phyloP scores from a whole-genome alignment of 2,329 filamentous ascomycete species.

The Lecanicillium sp. region DNA sequence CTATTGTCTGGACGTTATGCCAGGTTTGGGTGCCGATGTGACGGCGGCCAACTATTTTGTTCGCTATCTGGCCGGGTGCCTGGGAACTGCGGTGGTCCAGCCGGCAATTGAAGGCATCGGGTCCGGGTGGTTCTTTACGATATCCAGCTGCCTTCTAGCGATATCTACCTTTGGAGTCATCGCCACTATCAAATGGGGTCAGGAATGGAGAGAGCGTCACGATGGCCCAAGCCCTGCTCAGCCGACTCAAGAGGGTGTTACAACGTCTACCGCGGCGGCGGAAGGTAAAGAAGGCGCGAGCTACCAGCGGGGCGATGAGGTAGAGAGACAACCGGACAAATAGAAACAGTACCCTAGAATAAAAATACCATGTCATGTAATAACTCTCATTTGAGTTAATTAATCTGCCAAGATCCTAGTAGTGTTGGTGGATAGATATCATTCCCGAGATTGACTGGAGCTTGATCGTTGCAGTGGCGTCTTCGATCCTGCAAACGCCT shows the following conservation, averaged over 20 bases:
- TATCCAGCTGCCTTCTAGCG: slow-evolving; percentile 34
- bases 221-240: background rate
- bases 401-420: no score
- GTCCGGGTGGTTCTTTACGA: slow-evolving; percentile 74
- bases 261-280: no score
- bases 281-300: no score
- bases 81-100: slow-evolving; percentile 62
- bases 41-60: slow-evolving; percentile 74
- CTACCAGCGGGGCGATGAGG: no score
- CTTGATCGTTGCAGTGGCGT: no score
- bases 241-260: background rate
- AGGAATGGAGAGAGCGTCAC: slow-evolving; percentile 26
- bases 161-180: slow-evolving; percentile 26
- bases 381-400: no score
- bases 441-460: no score
- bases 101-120: slow-evolving; percentile 68
- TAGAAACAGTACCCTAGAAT: no score
- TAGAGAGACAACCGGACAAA: no score
- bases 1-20: slow-evolving; percentile 79
- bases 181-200: slow-evolving; percentile 30
- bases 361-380: no score
- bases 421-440: no score
- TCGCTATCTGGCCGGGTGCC: slow-evolving; percentile 65
- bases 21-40: slow-evolving; percentile 57
- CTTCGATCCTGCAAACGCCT: no score